Evolutionary conservation across 305 asterid species (phyloP), one percentile per base, ranked within the genome.

Genomic region (Ilex paraguariensis): DNA sequence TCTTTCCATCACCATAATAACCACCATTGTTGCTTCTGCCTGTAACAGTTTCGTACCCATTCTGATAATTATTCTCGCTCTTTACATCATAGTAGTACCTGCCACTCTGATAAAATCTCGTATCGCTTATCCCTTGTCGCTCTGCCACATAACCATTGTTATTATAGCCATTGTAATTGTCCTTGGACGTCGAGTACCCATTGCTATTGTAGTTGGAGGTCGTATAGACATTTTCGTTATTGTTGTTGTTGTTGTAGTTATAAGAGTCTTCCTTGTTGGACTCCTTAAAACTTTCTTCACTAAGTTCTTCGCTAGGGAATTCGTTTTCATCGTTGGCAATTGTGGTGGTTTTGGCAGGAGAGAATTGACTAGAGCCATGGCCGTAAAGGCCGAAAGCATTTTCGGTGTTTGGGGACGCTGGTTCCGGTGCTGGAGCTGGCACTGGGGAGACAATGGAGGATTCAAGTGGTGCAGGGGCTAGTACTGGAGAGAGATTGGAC

Each of bases 81-180:
- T 68, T 59, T 13, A 39, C 30, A 45, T 65, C 42, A 52, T 73
- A 4, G 45, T 74, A 73, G 72, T 73, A 79, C 71, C 45, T 75
- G 5, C 66, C 73, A 14, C 71, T 76, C 50, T 73, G 73, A 54
- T 66, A 16, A 14, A 65, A 64, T 56, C 84, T 73, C 12, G 90
- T 72, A 54, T 81, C 84, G 36, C 90, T 83, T 82, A 70, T 72
- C 45, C 87, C 84, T 21, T 72, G 75, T 56, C 79, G 78, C 62
- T 72, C 62, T 13, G 56, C 31, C 62, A 48, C 56, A 53, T 59
- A 53, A 1, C 55, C 71, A 13, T 53, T 66, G 49, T 72, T 16
- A n/a, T 61, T 50, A 13, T 31, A 40, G 49, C 13, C 21, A 40
- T 36, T 36, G 49, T 56, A 30, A 33, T 55, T 30, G 60, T 64